Evolutionary conservation across 225 moss, liverwort and hornwort genomes (phyloP), one percentile per base, ranked within the genome.

Genomic region (Physcomitrellopsis africana): DNA sequence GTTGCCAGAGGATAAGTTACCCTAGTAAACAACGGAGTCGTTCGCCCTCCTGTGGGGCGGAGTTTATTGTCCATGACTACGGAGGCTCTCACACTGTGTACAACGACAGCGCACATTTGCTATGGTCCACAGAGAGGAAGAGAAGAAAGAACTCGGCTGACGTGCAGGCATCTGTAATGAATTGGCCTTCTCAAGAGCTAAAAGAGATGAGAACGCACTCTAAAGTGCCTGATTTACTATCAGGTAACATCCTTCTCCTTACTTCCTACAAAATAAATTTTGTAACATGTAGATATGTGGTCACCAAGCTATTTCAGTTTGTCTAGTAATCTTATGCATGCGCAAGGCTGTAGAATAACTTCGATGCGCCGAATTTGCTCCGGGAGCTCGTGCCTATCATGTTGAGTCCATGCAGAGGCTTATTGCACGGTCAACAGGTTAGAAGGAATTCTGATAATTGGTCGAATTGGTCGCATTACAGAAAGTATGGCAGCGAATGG

Each of bases 151-250:
- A 55, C 8, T 16, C 12, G 41, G 55, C 16, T 13, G 12, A 43
- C 41, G 41, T 19, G 32, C 54, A 42, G 52, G 37, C 54, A 11
- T 54, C 54, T 56, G 19, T 69, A 42, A 17, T 69, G 20, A 16
- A 27, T 69, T 69, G 54, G 54, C 69, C 69, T 32, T 69, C 69
- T 69, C 69, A 69, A 8, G 69, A 54, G 20, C 54, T 69, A 10
- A 69, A 55, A 55, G 54, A 26, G 54, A 69, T 69, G 69, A 55
- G 49, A 23, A 69, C 55, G 7, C n/a, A n/a, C 42, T 54, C 54
- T 15, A 3, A 42, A 27, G 54, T 11, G 15, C 3, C 9, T n/a
- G 69, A 51, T 22, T 3, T 19, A 27, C 69, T 55, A 17, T 42
- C 54, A 69, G 69, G 69, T 69, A 29, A 51, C 51, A 26, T 23